These are phyloP conservation scores for Pichia sp. DNA, from an alignment of 1,139 yeast genomes.

Conservation along the genomic window DNA sequence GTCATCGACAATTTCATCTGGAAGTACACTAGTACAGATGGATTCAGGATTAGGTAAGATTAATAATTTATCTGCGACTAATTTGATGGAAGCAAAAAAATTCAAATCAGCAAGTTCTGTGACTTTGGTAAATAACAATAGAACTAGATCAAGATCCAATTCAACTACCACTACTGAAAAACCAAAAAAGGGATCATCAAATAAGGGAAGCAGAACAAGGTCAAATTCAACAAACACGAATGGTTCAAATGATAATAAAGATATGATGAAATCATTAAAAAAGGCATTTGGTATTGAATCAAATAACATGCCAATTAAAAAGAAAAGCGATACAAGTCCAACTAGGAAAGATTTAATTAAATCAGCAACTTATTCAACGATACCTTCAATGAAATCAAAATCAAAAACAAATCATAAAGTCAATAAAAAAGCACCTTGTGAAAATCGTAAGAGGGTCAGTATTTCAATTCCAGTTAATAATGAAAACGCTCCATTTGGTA, in stretches of 20 bases:
- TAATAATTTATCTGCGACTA: slow-evolving; percentile 8
- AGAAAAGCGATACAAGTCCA: slow-evolving; percentile 1
- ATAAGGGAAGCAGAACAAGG: slow-evolving; percentile 4
- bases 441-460: too few relatives aligned
- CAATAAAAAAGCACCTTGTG: too few relatives aligned
- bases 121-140: background rate
- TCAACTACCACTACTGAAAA: slow-evolving; percentile 1
- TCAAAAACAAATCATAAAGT: too few relatives aligned
- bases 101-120: background rate
- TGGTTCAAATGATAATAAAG: background rate
- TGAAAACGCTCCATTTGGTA: slow-evolving; percentile 25
- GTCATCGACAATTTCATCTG: slow-evolving; percentile 2
- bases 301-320: background rate
- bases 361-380: background rate
- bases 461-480: too few relatives aligned
- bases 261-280: slow-evolving; percentile 4
- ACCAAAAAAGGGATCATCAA: background rate
- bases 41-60: background rate
- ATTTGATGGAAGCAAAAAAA: slow-evolving; percentile 5
- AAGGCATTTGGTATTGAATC: slow-evolving; percentile 8
- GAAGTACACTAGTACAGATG: background rate
- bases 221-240: slow-evolving; percentile 16
- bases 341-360: background rate
- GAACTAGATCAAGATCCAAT: slow-evolving; percentile 4
- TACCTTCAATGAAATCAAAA: background rate